Base-by-base conservation (phyloP, 345 rosid genomes). In the Dovyalis caffra region DNA sequence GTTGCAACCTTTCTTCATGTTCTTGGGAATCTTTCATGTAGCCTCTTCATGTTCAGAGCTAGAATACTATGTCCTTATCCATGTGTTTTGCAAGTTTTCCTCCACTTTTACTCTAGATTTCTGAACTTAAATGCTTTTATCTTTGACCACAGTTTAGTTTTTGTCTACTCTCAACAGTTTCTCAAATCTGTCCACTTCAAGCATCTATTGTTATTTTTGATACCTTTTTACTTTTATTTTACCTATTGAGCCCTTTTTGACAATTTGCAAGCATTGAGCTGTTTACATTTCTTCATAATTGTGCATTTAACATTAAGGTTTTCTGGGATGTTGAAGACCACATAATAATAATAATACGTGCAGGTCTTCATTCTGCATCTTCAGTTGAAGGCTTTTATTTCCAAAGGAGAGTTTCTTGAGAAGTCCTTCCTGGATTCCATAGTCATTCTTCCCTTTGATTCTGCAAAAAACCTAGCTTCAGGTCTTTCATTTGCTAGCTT, bases 331-430 rank as follows among this genome's bases (percentile, higher is more conserved):
- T 66, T 5, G 35, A 62, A 62, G 29, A 71, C 58, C 77, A 82
- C 61, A 79, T 70, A 12, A 40, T 70, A 63, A 40, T 70, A 63
- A 66, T 66, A 47, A 40, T 37, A 6, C 40, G 4, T 82, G 69
- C 53, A 86, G 92, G 89, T 57, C 60, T 88, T 87, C 64, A 33
- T 87, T 72, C 81, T 88, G 73, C 87, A 87, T 86, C 80, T 90
- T 83, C 90, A 87, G 78, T 84, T 88, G 67, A 88, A 83, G 82
- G 83, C 81, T 63, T 68, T 82, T 76, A 81, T 88, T 70, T 45
- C 69, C 67, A 72, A 74, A 73, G 84, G 83, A 71, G 81, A 80
- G 74, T 76, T 82, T 45, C 85, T 78, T 7, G 89, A 86, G 67
- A 82, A 81, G 35, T 80, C 81, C 70, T 64, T 69, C n/a, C 51